Conservation (phyloP, 805 yeast genomes). For the Ogataea parapolymorpha region DNA sequence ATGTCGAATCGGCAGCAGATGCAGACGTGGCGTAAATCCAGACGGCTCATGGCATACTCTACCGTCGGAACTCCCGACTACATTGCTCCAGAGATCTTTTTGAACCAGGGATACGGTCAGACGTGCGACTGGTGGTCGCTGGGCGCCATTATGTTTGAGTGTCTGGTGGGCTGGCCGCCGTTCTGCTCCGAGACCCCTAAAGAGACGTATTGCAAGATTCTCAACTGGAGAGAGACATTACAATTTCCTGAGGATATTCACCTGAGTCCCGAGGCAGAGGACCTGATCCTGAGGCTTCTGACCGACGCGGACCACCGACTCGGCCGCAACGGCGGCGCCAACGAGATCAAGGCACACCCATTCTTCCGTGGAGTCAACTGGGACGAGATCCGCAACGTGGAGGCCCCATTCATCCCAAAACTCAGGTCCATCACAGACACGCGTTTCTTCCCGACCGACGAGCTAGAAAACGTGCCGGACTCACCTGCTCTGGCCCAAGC, state of each 20-base stretch:
- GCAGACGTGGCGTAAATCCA: conserved; percentile 92
- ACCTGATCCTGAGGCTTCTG: conserved; percentile 70
- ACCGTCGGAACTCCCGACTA: conserved; percentile 97
- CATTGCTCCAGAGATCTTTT: conserved; percentile 91
- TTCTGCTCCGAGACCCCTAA: conserved; percentile 94
- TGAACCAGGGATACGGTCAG: conserved; percentile 92
- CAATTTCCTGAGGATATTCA: conserved; percentile 91
- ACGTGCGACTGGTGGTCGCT: conserved; percentile 98
- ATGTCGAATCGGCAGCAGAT: conserved; percentile 93
- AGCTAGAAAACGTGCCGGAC: conserved; percentile 90
- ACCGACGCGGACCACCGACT: conserved; percentile 76
- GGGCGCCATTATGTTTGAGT: conserved; percentile 96
- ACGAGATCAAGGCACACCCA: conserved; percentile 85
- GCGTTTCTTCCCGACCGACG: conserved; percentile 97
- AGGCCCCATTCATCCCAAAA: conserved; percentile 92
- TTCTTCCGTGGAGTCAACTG: conserved; percentile 96
- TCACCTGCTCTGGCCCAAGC: conserved; percentile 72
- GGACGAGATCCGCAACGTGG: conserved; percentile 82
- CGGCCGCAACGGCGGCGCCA: conserved; percentile 90
- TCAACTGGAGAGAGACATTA: conserved; percentile 86
- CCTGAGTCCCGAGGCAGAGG: conserved; percentile 84
- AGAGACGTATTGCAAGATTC: conserved; percentile 86
- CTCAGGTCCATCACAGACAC: conserved; percentile 92
- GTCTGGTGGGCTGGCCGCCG: conserved; percentile 96
- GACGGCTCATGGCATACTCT: conserved; percentile 91